A percentile compares a stretch with the other conserved stretches of the same genome.
These are phyloP conservation scores for Conringia planisiliqua DNA, from an alignment of 345 rosid genomes.

Conservation along the genomic window DNA sequence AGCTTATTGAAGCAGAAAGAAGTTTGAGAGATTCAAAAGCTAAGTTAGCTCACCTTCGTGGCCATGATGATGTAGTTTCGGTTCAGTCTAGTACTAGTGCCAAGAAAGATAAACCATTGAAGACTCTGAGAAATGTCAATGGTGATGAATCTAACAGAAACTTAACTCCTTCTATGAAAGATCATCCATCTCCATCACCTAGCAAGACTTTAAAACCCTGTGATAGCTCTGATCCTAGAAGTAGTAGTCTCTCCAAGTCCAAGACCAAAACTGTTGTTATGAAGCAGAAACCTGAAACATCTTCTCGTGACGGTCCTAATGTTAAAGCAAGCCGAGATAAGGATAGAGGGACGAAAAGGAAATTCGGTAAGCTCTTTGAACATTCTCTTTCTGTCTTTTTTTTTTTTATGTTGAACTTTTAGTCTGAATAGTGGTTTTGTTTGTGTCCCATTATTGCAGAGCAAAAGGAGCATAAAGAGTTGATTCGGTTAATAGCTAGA, in stretches of 20 bases:
- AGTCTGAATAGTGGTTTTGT: neutral
- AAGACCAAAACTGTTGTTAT: slow-evolving; percentile 26
- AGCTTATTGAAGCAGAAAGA: slow-evolving; percentile 67
- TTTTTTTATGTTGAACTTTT: neutral
- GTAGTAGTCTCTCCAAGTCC: slow-evolving; percentile 31
- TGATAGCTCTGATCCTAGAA: slow-evolving; percentile 35
- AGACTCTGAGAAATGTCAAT: slow-evolving; percentile 29
- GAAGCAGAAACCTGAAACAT: slow-evolving; percentile 43
- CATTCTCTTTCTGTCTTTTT: neutral
- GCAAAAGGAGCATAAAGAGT: slow-evolving; percentile 67
- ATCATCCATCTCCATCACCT: slow-evolving; percentile 22
- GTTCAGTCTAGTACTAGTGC: slow-evolving; percentile 26
- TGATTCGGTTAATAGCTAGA: slow-evolving; percentile 60
- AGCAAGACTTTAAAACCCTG: slow-evolving; percentile 51
- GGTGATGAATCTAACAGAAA: slow-evolving; percentile 33
- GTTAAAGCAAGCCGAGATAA: slow-evolving; percentile 35
- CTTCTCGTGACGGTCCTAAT: slow-evolving; percentile 30
- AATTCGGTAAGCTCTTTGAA: slow-evolving; percentile 47
- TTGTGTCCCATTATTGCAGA: slow-evolving; percentile 42
- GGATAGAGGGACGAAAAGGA: slow-evolving; percentile 64
- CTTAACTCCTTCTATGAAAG: slow-evolving; percentile 9
- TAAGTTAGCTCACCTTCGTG: slow-evolving; percentile 59
- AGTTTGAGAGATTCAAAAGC: slow-evolving; percentile 54
- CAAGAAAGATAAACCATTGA: slow-evolving; percentile 36
- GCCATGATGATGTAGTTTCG: slow-evolving; percentile 21